Percentiles rank a stretch among this genome's conserved stretches.
Conservation (phyloP, 495 filamentous ascomycete species). For the Gamarada debralockiae region DNA sequence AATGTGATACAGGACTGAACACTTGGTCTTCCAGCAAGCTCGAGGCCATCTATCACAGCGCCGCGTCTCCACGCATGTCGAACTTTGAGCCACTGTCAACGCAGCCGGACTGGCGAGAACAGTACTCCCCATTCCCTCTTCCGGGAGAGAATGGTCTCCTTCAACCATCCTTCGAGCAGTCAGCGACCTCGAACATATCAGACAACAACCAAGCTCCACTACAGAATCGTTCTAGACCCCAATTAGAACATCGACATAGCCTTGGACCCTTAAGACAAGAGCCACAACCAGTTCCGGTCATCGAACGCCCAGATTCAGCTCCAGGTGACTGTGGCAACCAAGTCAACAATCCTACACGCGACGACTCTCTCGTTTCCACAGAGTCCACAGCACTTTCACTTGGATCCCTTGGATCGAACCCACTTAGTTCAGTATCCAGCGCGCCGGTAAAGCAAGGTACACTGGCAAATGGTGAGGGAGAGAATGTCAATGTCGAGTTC, state of each 20-base stretch:
- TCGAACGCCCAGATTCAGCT: constrained; percentile 23
- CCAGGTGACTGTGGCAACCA: constrained; percentile 15
- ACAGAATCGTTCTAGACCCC: constrained; percentile 33
- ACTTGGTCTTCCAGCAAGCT: constrained; percentile 56
- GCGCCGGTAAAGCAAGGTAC: constrained; percentile 24
- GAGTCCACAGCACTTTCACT: constrained; percentile 32
- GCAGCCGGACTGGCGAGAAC: constrained; percentile 57
- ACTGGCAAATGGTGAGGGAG: constrained; percentile 25
- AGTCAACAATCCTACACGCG: constrained; percentile 23
- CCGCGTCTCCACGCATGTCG: constrained; percentile 56
- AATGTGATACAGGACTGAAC: constrained; percentile 51
- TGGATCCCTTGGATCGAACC: constrained; percentile 36
- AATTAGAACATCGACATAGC: constrained; percentile 25
- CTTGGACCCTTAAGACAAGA: constrained; percentile 26
- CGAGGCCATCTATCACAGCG: constrained; percentile 46
- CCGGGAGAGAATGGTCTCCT: constrained; percentile 46
- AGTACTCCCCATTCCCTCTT: constrained; percentile 48
- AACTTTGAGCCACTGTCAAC: constrained; percentile 48
- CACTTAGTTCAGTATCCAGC: constrained; percentile 35
- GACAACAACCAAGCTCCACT: constrained; percentile 39
- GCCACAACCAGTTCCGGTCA: constrained; percentile 30
- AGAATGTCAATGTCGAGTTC: constrained; percentile 9
- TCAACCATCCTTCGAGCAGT: constrained; percentile 45
- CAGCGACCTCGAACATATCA: constrained; percentile 29
- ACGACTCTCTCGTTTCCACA: constrained; percentile 39